Percentiles rank a stretch among this genome's conserved stretches.
Evolutionary conservation across 208 protist genomes (phyloP).

Genomic region (Jaenimonas drosophilae): DNA sequence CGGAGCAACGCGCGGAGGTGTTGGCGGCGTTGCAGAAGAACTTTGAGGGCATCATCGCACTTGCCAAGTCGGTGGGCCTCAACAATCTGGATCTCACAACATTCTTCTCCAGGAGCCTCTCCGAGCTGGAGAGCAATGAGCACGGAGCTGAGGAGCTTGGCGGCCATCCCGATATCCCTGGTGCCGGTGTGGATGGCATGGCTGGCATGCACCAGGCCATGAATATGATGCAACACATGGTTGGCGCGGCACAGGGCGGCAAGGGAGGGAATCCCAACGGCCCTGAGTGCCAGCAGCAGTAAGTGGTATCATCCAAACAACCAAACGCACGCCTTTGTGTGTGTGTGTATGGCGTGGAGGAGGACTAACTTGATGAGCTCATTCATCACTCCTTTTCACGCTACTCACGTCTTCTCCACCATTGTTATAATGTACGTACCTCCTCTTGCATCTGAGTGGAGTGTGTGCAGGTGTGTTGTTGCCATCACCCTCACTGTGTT

Average conservation of each 20-base stretch:
- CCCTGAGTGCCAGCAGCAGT: constrained; percentile 22
- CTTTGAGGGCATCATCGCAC: constrained; percentile 30
- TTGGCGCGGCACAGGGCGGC: constrained; percentile 6
- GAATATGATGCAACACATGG: constrained; percentile 22
- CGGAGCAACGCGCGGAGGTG: background rate
- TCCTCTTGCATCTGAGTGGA: too few relatives aligned
- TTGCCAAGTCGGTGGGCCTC: constrained; percentile 28
- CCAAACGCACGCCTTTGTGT: background rate
- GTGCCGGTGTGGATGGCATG: constrained; percentile 4
- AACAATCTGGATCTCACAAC: constrained; percentile 18
- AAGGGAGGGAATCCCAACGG: background rate
- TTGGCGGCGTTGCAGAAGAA: constrained; percentile 19
- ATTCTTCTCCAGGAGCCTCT: constrained; percentile 24
- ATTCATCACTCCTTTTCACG: too few relatives aligned
- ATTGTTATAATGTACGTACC: too few relatives aligned
- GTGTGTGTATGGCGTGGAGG: background rate
- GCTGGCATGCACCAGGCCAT: constrained; percentile 8
- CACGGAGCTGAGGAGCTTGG: constrained; percentile 7
- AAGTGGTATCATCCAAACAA: too few relatives aligned
- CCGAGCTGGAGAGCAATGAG: constrained; percentile 15
- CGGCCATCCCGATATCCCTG: constrained; percentile 11
- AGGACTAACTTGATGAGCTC: too few relatives aligned
- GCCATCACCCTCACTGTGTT: too few relatives aligned
- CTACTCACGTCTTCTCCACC: too few relatives aligned
- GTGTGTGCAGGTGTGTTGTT: too few relatives aligned